These are phyloP conservation scores for Orychophragmus violaceus DNA, from an alignment of 345 rosid genomes.

Conservation along the genomic window DNA sequence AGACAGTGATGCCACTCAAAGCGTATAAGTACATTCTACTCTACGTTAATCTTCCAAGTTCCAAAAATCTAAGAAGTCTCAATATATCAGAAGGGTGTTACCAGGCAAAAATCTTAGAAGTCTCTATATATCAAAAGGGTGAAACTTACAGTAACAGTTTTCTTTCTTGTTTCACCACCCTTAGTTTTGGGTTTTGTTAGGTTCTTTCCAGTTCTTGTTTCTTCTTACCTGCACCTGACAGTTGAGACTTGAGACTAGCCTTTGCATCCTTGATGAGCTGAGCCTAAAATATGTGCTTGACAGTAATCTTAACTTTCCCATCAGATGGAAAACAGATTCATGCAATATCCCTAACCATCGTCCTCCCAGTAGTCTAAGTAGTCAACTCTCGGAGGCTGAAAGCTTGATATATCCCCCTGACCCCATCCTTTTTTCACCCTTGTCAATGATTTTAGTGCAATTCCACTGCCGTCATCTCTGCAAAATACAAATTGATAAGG, in stretches of 20 bases:
- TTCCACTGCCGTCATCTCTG: constrained; percentile 97
- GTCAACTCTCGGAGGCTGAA: constrained; percentile 48
- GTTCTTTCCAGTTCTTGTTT: neutral
- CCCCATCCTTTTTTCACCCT: constrained; percentile 83
- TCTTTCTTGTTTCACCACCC: neutral
- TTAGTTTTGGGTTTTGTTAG: neutral
- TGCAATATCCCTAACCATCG: constrained; percentile 19
- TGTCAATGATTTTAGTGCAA: constrained; percentile 63
- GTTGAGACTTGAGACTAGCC: neutral
- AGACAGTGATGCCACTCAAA: neutral
- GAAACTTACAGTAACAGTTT: neutral
- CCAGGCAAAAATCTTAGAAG: neutral
- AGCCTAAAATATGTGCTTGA: constrained; percentile 1
- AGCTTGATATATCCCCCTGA: constrained; percentile 52
- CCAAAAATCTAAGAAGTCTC: neutral
- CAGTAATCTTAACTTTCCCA: constrained; percentile 8
- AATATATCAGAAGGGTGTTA: neutral
- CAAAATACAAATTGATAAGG: constrained; percentile 18
- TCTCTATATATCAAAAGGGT: neutral
- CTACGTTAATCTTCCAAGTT: neutral
- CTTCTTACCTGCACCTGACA: neutral
- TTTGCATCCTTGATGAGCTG: constrained; percentile 10
- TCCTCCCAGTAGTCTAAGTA: constrained; percentile 55
- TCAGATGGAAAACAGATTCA: neutral
- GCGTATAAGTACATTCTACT: constrained; percentile 3